Conservation (phyloP, 2,329 filamentous ascomycete genomes). For the Diplodia sapinea region DNA sequence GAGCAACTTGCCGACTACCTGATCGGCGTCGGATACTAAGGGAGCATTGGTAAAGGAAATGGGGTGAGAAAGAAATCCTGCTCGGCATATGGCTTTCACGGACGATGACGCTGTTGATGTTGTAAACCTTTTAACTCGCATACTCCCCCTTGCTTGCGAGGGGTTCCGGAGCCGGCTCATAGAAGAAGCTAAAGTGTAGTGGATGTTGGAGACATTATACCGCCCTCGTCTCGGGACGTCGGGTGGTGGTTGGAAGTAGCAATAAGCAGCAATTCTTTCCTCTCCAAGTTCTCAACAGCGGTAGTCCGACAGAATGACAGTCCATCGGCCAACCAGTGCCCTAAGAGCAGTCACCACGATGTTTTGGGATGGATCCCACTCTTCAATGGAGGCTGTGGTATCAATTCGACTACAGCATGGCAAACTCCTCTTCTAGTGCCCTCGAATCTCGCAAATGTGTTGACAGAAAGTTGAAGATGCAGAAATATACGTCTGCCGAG, state of each 20-base stretch:
- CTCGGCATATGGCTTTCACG: slow-evolving; percentile 29
- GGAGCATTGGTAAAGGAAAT: slow-evolving; percentile 22
- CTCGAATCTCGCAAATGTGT: background rate
- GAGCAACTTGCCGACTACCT: slow-evolving; percentile 89
- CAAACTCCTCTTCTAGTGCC: background rate
- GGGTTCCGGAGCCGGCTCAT: slow-evolving; percentile 32
- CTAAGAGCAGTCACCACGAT: background rate
- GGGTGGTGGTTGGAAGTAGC: slow-evolving; percentile 18
- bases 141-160: slow-evolving; percentile 36
- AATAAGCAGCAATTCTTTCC: slow-evolving; percentile 27
- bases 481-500: background rate
- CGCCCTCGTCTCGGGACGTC: slow-evolving; percentile 26
- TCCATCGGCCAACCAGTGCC: background rate
- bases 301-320: background rate
- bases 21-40: slow-evolving; percentile 75
- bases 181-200: slow-evolving; percentile 31
- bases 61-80: slow-evolving; percentile 5
- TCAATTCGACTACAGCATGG: background rate
- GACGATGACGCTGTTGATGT: slow-evolving; percentile 36
- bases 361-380: background rate
- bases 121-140: slow-evolving; percentile 48
- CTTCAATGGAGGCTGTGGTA: background rate
- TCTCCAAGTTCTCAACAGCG: slow-evolving; percentile 1
- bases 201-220: slow-evolving; percentile 27
- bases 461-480: background rate